phyloP scores from a whole-genome alignment of 192 early-diverging fungal genomes.

The Obelidium mucronatum region DNA sequence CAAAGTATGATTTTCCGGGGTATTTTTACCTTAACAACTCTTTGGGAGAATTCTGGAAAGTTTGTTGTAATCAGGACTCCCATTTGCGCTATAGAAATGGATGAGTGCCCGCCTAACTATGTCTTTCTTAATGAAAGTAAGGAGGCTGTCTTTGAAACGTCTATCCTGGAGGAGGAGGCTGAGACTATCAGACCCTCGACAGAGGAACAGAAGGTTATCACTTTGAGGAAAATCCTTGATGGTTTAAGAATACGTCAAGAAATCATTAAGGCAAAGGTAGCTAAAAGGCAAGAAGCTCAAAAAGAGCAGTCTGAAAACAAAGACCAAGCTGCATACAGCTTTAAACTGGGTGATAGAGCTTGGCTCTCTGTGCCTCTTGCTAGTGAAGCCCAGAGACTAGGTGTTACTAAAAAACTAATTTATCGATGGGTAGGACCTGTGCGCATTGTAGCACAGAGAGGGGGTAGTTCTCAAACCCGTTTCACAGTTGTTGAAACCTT shows the following conservation, averaged over 20 bases:
- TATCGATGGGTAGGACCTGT: slow-evolving; percentile 9
- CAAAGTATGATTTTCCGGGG: background rate
- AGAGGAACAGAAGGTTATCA: background rate
- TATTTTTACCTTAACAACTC: background rate
- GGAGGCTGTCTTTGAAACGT: background rate
- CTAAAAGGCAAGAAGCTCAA: background rate
- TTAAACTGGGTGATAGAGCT: background rate
- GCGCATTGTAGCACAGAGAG: background rate
- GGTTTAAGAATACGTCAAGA: background rate
- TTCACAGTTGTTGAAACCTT: slow-evolving; percentile 12
- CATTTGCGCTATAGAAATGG: background rate
- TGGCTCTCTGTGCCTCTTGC: background rate
- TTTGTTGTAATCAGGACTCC: background rate
- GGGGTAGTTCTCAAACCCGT: background rate
- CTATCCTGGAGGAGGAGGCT: background rate
- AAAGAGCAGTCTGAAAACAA: background rate
- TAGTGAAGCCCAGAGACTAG: background rate
- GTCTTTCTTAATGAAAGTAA: background rate
- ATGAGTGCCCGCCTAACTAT: background rate
- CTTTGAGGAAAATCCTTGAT: background rate
- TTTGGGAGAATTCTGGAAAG: background rate
- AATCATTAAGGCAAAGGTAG: background rate
- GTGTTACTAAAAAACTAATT: background rate
- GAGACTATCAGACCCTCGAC: background rate
- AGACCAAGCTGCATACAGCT: background rate